Evolutionary conservation across 257 asterid genomes (phyloP).

Genomic region (Ehretia macrophylla): DNA sequence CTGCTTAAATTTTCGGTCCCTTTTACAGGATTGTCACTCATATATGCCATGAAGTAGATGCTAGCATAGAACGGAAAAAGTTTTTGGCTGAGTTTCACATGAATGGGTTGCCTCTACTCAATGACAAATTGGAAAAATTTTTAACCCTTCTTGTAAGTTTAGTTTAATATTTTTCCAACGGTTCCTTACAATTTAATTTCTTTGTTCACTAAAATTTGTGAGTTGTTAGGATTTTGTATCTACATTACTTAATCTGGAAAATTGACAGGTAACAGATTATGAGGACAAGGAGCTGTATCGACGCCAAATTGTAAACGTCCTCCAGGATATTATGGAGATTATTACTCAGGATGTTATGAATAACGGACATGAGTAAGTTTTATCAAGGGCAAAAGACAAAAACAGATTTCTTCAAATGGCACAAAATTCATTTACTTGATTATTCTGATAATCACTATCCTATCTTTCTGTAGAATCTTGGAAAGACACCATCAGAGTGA

Average conservation of each 20-base stretch:
- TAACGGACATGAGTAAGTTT: conserved; percentile 64
- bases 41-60: conserved; percentile 61
- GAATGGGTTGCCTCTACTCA: conserved; percentile 70
- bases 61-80: conserved; percentile 41
- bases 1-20: conserved; percentile 15
- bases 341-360: conserved; percentile 84
- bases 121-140: conserved; percentile 75
- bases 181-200: conserved; percentile 12
- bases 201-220: conserved; percentile 11
- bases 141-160: conserved; percentile 59
- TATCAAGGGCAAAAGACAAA: background rate
- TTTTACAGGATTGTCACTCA: conserved; percentile 56
- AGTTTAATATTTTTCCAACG: conserved; percentile 6
- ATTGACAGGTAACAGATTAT: conserved; percentile 47
- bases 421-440: background rate
- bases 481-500: conserved; percentile 37
- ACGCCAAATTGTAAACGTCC: conserved; percentile 67
- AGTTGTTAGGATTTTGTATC: background rate
- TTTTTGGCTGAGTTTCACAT: conserved; percentile 63
- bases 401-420: too few species aligned
- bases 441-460: background rate
- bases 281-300: conserved; percentile 42
- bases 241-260: background rate
- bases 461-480: conserved; percentile 47
- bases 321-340: conserved; percentile 91